Percentiles rank a stretch among this genome's conserved stretches.
Conservation (phyloP, 441 rosid genomes). For the Kokia cookei region DNA sequence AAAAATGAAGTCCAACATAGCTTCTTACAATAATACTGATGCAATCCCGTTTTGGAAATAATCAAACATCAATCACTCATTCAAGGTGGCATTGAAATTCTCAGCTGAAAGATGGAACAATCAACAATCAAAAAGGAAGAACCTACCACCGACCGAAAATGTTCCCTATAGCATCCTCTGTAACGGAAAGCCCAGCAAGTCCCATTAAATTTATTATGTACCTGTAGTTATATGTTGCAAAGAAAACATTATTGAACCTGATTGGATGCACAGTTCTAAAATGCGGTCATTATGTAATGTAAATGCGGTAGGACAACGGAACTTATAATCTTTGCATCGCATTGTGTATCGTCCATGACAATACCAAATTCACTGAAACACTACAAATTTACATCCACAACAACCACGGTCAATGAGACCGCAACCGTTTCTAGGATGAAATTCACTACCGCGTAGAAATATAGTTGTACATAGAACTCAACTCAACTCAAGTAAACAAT, state of each 20-base stretch:
- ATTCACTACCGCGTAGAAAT: neutral
- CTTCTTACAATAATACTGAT: neutral
- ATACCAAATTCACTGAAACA: neutral
- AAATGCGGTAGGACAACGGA: neutral
- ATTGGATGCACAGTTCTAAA: neutral
- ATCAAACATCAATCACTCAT: neutral
- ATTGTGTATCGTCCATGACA: neutral
- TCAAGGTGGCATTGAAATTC: neutral
- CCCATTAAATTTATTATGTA: constrained; percentile 72
- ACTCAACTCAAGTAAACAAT: neutral
- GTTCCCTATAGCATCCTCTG: constrained; percentile 96
- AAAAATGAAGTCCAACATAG: neutral
- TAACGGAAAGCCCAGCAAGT: constrained; percentile 68
- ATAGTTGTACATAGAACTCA: neutral
- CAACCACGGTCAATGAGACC: neutral
- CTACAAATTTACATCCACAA: neutral
- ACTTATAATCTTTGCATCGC: neutral
- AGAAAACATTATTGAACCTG: neutral
- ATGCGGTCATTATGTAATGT: neutral
- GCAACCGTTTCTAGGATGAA: neutral
- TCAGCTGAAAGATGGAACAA: neutral
- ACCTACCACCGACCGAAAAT: constrained; percentile 87
- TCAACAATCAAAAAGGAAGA: neutral
- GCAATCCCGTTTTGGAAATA: neutral
- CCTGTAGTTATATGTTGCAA: constrained; percentile 28